Conservation (phyloP, 2,329 filamentous ascomycete species). For the Diatrype stigma region DNA sequence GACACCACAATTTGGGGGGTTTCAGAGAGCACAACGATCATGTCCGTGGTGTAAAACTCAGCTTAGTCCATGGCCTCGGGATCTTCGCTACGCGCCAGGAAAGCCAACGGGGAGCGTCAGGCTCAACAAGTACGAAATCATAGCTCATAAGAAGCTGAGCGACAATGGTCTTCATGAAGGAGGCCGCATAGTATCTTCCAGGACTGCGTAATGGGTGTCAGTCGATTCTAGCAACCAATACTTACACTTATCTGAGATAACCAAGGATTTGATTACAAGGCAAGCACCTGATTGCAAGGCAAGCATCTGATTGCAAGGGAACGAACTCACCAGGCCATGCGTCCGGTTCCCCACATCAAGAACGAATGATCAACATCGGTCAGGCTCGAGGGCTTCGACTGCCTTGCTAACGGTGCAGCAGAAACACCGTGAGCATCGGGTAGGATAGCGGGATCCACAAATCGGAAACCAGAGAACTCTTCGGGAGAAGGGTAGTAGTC, state of each 20-base stretch:
- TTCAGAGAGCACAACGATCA: too few relatives aligned
- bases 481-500: not conserved
- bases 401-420: not conserved
- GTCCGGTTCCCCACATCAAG: not conserved
- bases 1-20: too few relatives aligned
- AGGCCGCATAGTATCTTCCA: not conserved
- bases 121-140: not conserved
- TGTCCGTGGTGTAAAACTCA: not conserved
- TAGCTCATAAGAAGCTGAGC: not conserved
- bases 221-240: too few relatives aligned
- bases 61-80: not conserved
- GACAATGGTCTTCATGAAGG: not conserved
- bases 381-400: not conserved
- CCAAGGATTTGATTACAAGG: too few relatives aligned
- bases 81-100: not conserved
- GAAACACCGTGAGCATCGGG: too few relatives aligned
- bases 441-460: not conserved
- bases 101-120: not conserved
- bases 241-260: too few relatives aligned
- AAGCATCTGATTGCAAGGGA: not conserved
- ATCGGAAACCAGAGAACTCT: slow-evolving; percentile 8
- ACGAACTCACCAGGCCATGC: not conserved
- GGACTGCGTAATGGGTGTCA: not conserved
- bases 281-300: not conserved
- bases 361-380: not conserved